These are phyloP conservation scores for Mycena olivaceomarginata DNA, from an alignment of 768 basidiomycete species.

Conservation along the genomic window DNA sequence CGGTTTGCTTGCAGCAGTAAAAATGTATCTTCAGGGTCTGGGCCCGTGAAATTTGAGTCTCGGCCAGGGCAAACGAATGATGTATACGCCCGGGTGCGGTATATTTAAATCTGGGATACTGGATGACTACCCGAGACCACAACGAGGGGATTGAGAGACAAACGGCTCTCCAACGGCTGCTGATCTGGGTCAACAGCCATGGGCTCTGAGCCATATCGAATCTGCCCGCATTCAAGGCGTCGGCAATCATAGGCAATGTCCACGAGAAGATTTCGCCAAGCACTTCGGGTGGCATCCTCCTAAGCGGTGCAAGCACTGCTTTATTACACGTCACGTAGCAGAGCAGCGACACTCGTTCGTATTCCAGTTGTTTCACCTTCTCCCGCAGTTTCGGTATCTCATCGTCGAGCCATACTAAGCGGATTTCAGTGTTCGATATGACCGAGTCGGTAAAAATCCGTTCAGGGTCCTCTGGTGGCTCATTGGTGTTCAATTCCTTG, in stretches of 20 bases:
- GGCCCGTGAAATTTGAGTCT: too few species aligned
- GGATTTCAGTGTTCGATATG: not conserved
- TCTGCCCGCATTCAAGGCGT: too few species aligned
- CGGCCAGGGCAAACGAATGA: too few species aligned
- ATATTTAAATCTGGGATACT: too few species aligned
- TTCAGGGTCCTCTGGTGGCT: too few species aligned
- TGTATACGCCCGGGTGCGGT: too few species aligned
- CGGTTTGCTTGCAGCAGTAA: too few species aligned
- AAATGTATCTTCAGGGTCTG: too few species aligned
- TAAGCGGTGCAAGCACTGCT: not conserved
- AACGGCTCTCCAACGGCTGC: slow-evolving; percentile 9
- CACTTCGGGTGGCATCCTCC: not conserved
- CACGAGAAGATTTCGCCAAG: not conserved
- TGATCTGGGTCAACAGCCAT: not conserved
- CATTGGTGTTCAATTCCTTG: too few species aligned
- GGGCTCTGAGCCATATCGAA: not conserved
- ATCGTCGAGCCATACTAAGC: not conserved
- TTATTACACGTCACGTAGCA: not conserved
- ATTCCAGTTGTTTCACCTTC: not conserved
- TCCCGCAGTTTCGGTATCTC: not conserved
- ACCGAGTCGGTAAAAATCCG: too few species aligned
- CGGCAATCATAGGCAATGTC: not conserved
- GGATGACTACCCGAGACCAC: slow-evolving; percentile 8
- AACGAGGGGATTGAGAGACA: slow-evolving; percentile 1
- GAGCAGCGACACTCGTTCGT: not conserved